Base-by-base conservation (phyloP, 192 early-diverging fungal genomes). In the Linnemannia hyalina region DNA sequence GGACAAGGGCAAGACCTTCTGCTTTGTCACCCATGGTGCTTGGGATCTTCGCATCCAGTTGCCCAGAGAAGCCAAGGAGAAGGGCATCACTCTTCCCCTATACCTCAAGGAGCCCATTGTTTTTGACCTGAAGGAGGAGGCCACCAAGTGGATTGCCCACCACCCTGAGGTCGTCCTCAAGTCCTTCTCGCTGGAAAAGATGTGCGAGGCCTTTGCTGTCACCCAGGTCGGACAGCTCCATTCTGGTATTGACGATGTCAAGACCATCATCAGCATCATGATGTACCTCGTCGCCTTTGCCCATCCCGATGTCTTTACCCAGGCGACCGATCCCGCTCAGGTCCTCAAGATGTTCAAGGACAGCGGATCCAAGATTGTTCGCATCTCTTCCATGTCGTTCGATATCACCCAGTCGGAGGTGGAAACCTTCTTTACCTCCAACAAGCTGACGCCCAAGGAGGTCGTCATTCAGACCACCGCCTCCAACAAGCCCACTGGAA, bases 11-110 rank as follows among this genome's bases (percentile, higher is more conserved):
- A 85, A 88, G 29, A 86, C 88, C 4, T 94, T 96, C 80, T 92
- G 92, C 63, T 93, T 96, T 84, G 94, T 95, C 41, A 94, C 94
- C 2, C 94, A 95, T 82, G 94, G 93, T 42, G 95, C 94, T 10
- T 93, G 92, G 91, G 92, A 94, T 57, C 81, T 96, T 29, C 93
- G 95, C 20, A 94, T 92, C 74, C 94, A 95, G 78, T 78, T 96
- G 1, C 90, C 92, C 3, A 76, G 93, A 23, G 94, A 96, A 68
- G 92, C 93, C 35, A 84, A 89, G 40, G 92, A 93, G 65, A 96
- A 96, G 80, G 77, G 82, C 35, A 90, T 96, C 26, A 81, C 85
- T 2, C 74, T 96, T 8, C 91, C 94, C 6, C 52, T 77, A 1
- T 94, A 94, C 57, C 85, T 95, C 32, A 80, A 85, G n/a, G 88